phyloP scores from a whole-genome alignment of 345 rosid genomes.

The Odontarrhena argentea region DNA sequence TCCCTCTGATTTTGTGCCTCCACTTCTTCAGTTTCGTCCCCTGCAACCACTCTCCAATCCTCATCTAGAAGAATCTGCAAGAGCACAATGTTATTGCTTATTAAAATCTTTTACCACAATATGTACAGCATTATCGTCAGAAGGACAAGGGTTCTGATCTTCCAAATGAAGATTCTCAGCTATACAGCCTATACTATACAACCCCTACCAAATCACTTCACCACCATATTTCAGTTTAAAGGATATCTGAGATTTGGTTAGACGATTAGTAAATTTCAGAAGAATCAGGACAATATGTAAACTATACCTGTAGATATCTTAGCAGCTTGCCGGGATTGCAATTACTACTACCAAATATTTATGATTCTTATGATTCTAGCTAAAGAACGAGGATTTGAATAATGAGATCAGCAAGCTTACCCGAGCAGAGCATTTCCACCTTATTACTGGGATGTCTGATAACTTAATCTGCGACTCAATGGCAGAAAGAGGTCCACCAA shows the following conservation, averaged over 20 bases:
- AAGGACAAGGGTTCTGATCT: not conserved
- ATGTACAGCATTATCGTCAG: not conserved
- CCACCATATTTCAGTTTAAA: not conserved
- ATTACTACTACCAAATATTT: constrained; percentile 4
- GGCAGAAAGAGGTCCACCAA: constrained; percentile 65
- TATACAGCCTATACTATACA: constrained; percentile 17
- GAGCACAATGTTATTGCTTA: constrained; percentile 32
- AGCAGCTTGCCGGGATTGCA: constrained; percentile 9
- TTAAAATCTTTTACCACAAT: constrained; percentile 17
- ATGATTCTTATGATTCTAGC: constrained; percentile 30
- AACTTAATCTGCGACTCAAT: constrained; percentile 52
- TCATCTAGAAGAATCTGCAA: constrained; percentile 59
- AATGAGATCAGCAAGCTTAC: constrained; percentile 43
- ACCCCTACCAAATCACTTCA: not conserved
- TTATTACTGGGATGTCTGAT: constrained; percentile 67
- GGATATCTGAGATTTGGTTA: not conserved
- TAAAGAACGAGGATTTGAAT: not conserved
- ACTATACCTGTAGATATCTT: not conserved
- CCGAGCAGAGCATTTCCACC: constrained; percentile 75
- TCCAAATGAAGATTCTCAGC: constrained; percentile 23
- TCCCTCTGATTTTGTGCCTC: constrained; percentile 79
- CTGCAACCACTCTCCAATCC: constrained; percentile 87
- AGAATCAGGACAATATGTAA: not conserved
- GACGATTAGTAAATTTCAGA: not conserved
- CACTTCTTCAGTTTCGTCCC: constrained; percentile 82